phyloP scores from a whole-genome alignment of 2,329 filamentous ascomycete species.

The Fulvia fulva region DNA sequence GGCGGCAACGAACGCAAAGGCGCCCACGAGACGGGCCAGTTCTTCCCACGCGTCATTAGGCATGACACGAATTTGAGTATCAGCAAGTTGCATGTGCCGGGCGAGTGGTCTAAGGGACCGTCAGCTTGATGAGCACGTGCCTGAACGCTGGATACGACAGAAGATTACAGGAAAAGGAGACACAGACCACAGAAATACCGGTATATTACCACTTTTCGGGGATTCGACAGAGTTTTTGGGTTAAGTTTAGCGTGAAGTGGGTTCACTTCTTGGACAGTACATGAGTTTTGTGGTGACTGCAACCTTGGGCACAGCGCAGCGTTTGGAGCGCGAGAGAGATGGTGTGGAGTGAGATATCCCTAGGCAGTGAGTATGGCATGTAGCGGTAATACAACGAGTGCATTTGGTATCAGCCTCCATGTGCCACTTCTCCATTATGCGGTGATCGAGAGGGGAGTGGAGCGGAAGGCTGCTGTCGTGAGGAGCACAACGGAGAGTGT shows the following conservation, averaged over 20 bases:
- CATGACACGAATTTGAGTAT: constrained; percentile 50
- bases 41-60: constrained; percentile 47
- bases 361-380: background rate
- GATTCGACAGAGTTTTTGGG: background rate
- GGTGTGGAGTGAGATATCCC: background rate
- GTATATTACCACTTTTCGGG: background rate
- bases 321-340: background rate
- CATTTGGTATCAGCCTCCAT: too few relatives aligned
- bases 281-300: background rate
- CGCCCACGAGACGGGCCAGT: constrained; percentile 38
- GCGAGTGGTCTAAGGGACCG: constrained; percentile 47
- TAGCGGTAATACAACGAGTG: background rate
- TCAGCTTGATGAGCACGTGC: background rate
- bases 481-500: too few relatives aligned
- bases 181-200: background rate
- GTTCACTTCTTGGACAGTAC: background rate
- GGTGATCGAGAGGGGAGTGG: too few relatives aligned
- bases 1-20: constrained; percentile 33
- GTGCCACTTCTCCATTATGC: too few relatives aligned
- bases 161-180: background rate
- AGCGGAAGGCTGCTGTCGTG: too few relatives aligned
- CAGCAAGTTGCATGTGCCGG: constrained; percentile 65
- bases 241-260: background rate
- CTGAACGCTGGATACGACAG: background rate
- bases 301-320: background rate